phyloP scores from a whole-genome alignment of 306 rosid genomes.

The Cucurbita pepo region DNA sequence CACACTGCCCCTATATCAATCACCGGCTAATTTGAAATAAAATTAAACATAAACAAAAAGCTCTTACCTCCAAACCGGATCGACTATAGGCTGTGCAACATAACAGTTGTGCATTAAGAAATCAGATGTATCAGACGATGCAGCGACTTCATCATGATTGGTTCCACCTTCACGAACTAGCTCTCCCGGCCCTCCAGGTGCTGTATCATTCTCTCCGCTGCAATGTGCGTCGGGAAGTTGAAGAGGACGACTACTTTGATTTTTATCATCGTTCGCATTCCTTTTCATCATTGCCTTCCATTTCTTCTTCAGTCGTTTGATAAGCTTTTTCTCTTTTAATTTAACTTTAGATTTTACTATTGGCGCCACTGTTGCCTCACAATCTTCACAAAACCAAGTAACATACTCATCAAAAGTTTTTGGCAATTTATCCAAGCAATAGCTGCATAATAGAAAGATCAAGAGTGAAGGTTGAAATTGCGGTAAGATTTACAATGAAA shows the following conservation, averaged over 20 bases:
- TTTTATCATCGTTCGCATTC: background rate
- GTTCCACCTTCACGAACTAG: constrained; percentile 10
- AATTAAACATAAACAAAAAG: too few species aligned
- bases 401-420: constrained; percentile 14
- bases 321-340: background rate
- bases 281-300: constrained; percentile 12
- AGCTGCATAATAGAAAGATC: constrained; percentile 19
- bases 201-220: constrained; percentile 8
- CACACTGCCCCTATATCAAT: too few species aligned
- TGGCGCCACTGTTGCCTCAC: constrained; percentile 17
- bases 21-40: too few species aligned
- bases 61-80: constrained; percentile 60
- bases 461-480: background rate
- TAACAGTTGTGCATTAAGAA: background rate
- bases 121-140: constrained; percentile 5
- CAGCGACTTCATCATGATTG: constrained; percentile 8
- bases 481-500: background rate
- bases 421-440: constrained; percentile 37
- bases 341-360: background rate
- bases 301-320: background rate
- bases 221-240: constrained; percentile 8
- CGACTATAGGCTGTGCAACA: constrained; percentile 39
- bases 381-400: constrained; percentile 67
- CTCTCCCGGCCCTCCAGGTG: background rate
- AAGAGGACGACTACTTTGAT: constrained; percentile 6